Evolutionary conservation across 148 eudicot genomes (phyloP), one percentile per base, ranked within the genome.

Genomic region (Fallopia convolvulus): DNA sequence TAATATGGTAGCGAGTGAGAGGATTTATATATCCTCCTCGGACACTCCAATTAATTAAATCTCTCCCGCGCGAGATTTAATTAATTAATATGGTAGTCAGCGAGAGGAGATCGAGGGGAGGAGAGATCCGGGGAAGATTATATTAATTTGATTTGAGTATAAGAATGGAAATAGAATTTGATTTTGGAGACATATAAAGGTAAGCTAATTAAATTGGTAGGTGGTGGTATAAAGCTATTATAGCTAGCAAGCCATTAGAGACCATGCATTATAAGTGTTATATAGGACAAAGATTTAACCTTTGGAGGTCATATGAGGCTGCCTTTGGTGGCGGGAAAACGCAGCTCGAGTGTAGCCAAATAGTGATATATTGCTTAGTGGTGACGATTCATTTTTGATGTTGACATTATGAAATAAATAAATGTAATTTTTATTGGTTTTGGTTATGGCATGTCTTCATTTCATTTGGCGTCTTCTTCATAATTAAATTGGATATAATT

Each of bases 271-370:
- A 8, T 21, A 44, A 7, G n/a, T 21, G 4, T 40, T 39, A 41
- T 71, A 71, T 7, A 71, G 18, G 74, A 71, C 48, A 44, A 71
- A 39, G 74, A 39, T 18, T 14, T 36, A 71, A 41, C 74, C 74
- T 71, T 71, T 71, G 48, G 49, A 5, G 74, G 74, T 44, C 74
- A 40, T 10, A 71, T 39, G n/a, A 40, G 41, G 74, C 21, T 71
- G 49, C 49, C 44, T 68, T 71, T 71, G 30, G 48, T 71, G 49
- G 21, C 49, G 74, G 70, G 40, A 63, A 63, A 63, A 63, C 23
- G 70, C 70, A 63, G 39, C 14, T 63, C 70, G 70, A 3, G 39
- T 6, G 10, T 55, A 9, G 61, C 61, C 61, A 63, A 2, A 63
- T 14, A 63, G 70, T 63, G 70, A 63, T 10, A 1, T 9, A 44